A percentile compares a stretch with the other conserved stretches of the same genome.
Conservation (phyloP, 73 alveolate species). For the Tetrahymena thermophila region DNA sequence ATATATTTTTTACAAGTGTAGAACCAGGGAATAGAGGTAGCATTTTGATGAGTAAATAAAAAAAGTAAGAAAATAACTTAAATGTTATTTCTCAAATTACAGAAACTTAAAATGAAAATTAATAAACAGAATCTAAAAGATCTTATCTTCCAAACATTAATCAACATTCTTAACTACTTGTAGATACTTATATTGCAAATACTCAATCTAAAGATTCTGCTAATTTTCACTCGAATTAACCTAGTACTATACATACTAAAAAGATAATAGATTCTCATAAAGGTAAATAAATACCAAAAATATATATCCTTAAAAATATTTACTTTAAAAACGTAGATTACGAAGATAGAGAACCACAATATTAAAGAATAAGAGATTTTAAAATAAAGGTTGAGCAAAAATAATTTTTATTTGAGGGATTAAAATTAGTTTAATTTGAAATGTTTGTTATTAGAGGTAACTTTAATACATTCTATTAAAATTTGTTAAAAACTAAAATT, state of each 20-base stretch:
- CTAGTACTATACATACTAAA: not conserved
- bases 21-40: not conserved
- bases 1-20: not conserved
- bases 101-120: not conserved
- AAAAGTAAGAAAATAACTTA: not conserved
- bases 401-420: not conserved
- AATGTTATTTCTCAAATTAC: not conserved
- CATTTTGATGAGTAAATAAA: not conserved
- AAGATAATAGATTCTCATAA: not conserved
- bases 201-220: not conserved
- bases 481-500: not conserved
- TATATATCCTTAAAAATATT: not conserved
- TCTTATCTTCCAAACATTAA: not conserved
- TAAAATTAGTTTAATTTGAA: not conserved
- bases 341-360: not conserved
- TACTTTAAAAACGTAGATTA: not conserved
- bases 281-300: not conserved
- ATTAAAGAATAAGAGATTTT: not conserved
- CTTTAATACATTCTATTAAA: not conserved
- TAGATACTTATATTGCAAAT: not conserved
- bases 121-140: not conserved
- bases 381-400: not conserved
- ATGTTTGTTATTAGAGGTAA: not conserved
- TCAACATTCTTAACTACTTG: not conserved
- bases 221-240: not conserved